phyloP scores from a whole-genome alignment of 1,139 yeast genomes.

The Hansenula anomala region DNA sequence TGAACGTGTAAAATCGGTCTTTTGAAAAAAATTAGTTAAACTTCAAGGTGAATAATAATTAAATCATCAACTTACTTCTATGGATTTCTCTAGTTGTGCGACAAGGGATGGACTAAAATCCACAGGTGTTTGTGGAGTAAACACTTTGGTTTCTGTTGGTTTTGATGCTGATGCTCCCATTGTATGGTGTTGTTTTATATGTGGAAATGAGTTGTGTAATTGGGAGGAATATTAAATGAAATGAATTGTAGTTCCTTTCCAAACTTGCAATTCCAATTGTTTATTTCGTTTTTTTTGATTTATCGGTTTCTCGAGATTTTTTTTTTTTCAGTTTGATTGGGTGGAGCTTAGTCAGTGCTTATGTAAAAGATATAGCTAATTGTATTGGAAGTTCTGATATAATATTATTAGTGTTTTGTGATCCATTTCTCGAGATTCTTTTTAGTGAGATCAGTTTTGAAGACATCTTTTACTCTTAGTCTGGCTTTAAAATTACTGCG shows the following conservation, averaged over 20 bases:
- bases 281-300: too few species aligned
- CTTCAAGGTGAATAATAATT: too few species aligned
- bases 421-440: too few species aligned
- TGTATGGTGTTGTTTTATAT: neutral
- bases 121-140: slow-evolving; percentile 68
- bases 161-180: slow-evolving; percentile 59
- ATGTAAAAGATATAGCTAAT: neutral
- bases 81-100: slow-evolving; percentile 64
- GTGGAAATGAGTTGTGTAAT: neutral
- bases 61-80: slow-evolving; percentile 42
- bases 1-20: slow-evolving; percentile 73
- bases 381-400: too few species aligned
- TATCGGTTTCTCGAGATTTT: neutral
- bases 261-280: too few species aligned
- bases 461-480: too few species aligned
- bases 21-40: too few species aligned
- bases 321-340: neutral
- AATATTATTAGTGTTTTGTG: too few species aligned
- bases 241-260: too few species aligned
- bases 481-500: too few species aligned
- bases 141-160: slow-evolving; percentile 56
- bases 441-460: too few species aligned
- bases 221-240: too few species aligned
- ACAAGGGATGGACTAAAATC: slow-evolving; percentile 67
- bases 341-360: neutral